phyloP scores from a whole-genome alignment of 306 rosid genomes.

The Casuarina equisetifolia region DNA sequence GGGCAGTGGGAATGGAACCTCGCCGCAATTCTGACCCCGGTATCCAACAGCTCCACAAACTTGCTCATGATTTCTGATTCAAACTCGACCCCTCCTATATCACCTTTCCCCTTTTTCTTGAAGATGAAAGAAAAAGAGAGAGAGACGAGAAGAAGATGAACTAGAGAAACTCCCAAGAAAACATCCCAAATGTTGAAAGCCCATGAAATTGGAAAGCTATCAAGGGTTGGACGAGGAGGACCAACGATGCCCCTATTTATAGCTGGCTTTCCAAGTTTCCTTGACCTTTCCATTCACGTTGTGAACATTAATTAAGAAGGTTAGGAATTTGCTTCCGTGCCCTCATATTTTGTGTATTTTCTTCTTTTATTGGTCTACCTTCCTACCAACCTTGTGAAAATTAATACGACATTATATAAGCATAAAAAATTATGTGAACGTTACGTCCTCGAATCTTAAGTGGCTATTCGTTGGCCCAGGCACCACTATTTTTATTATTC shows the following conservation, averaged over 20 bases:
- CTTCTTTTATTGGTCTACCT: neutral
- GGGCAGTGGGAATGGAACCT: constrained; percentile 61
- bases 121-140: neutral
- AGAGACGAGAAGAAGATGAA: neutral
- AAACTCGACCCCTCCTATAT: no score
- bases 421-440: neutral
- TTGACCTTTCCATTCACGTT: neutral
- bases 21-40: constrained; percentile 54
- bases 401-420: neutral
- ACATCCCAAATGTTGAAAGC: neutral
- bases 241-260: neutral
- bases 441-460: neutral
- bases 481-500: neutral
- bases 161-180: neutral
- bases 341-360: neutral
- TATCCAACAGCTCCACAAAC: constrained; percentile 49
- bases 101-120: neutral
- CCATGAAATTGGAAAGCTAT: neutral
- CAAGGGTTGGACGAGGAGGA: neutral
- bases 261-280: neutral
- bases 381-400: neutral
- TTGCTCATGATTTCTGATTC: constrained; percentile 31
- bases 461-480: neutral
- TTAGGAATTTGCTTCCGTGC: neutral
- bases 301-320: neutral